Conservation (phyloP, 768 basidiomycete genomes). For the Ramaria sp. region DNA sequence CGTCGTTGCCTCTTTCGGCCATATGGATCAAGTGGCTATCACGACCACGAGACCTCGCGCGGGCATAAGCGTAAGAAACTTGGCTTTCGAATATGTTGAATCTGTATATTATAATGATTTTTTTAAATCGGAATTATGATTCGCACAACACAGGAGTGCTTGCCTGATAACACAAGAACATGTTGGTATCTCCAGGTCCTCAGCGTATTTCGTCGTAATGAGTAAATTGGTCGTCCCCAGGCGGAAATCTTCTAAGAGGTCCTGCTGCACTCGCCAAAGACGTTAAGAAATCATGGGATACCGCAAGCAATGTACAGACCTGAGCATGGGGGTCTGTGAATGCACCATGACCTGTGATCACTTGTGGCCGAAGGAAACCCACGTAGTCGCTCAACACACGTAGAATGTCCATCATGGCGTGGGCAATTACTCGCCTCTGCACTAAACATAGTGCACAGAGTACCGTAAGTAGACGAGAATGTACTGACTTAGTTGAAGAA, state of each 20-base stretch:
- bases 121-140: conserved; percentile 1
- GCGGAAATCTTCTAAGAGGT: conserved; percentile 38
- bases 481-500: conserved; percentile 10
- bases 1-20: conserved; percentile 46
- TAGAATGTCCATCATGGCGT: conserved; percentile 47
- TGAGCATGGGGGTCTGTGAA: conserved; percentile 23
- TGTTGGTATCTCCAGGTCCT: conserved; percentile 50
- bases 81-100: conserved; percentile 55
- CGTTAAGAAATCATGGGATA: neutral
- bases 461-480: conserved; percentile 7
- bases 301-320: conserved; percentile 15
- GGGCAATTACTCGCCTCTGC: conserved; percentile 39
- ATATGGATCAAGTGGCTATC: conserved; percentile 51
- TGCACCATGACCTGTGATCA: conserved; percentile 29
- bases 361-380: conserved; percentile 44
- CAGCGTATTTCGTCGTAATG: conserved; percentile 44
- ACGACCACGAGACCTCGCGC: conserved; percentile 34
- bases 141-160: conserved; percentile 11
- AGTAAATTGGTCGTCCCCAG: conserved; percentile 53
- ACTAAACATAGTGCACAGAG: conserved; percentile 27
- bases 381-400: conserved; percentile 39
- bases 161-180: conserved; percentile 55
- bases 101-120: conserved; percentile 28
- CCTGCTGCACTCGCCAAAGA: conserved; percentile 24
- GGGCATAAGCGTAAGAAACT: conserved; percentile 45